Conservation (phyloP, 2,329 filamentous ascomycete genomes). For the Arthroderma sp. region DNA sequence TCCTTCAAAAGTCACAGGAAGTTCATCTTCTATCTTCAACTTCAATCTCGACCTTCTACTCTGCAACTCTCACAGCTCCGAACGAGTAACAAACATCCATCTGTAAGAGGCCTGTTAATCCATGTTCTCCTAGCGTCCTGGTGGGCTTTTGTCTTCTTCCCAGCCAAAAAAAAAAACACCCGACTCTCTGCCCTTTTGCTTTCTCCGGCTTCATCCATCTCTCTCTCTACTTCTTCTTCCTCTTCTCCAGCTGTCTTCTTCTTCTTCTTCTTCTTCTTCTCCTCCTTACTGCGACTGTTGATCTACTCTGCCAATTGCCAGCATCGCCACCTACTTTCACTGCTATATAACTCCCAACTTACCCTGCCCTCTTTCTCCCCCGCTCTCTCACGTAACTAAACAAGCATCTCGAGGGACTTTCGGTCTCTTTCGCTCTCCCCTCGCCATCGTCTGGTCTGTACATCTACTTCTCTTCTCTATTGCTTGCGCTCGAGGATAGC, state of each 20-base stretch:
- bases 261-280: slow-evolving; percentile 3
- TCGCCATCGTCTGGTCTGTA: neutral
- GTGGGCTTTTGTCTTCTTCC: neutral
- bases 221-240: slow-evolving; percentile 5
- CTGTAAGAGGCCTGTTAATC: neutral
- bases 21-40: neutral
- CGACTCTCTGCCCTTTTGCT: slow-evolving; percentile 7
- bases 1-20: too few relatives aligned
- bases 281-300: too few relatives aligned
- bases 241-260: neutral
- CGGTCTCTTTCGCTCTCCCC: neutral
- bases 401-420: too few relatives aligned
- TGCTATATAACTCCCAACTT: slow-evolving; percentile 12
- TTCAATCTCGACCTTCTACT: neutral
- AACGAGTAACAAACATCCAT: too few relatives aligned
- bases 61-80: neutral
- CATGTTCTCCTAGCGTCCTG: neutral
- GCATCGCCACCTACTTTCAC: slow-evolving; percentile 12
- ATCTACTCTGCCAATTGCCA: slow-evolving; percentile 8
- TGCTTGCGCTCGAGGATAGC: neutral
- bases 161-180: too few relatives aligned
- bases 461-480: too few relatives aligned
- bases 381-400: neutral
- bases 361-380: slow-evolving; percentile 1
- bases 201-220: slow-evolving; percentile 11